Conservation (phyloP, 441 rosid species). For the Rhodomyrtus psidioides region DNA sequence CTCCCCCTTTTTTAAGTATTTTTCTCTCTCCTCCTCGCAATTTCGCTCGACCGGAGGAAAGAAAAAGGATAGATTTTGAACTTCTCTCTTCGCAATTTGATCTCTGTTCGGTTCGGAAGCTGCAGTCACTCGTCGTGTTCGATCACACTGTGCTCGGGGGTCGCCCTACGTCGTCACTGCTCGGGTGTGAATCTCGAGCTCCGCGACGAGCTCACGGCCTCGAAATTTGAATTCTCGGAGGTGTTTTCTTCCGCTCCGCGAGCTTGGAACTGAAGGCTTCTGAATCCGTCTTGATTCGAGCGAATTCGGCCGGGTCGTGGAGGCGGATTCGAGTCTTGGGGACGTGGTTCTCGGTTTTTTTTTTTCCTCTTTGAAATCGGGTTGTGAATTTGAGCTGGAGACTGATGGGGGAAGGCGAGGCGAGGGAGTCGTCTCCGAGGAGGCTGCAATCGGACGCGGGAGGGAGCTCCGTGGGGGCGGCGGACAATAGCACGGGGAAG, state of each 20-base stretch:
- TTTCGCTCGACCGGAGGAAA: not conserved
- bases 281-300: slow-evolving; percentile 24
- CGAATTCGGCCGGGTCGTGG: slow-evolving; percentile 4
- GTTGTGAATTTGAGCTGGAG: not conserved
- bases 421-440: slow-evolving; percentile 52
- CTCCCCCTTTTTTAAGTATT: not conserved
- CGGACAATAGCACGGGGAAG: slow-evolving; percentile 6
- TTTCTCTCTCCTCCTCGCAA: not conserved
- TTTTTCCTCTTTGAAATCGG: not conserved
- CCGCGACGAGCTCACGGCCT: slow-evolving; percentile 17
- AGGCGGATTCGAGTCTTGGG: slow-evolving; percentile 5
- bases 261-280: slow-evolving; percentile 36
- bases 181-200: slow-evolving; percentile 23
- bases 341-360: not conserved
- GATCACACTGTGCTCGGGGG: slow-evolving; percentile 9
- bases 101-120: not conserved
- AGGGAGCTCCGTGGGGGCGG: not conserved
- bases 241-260: not conserved
- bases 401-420: slow-evolving; percentile 42
- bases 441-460: slow-evolving; percentile 31
- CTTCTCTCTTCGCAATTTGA: not conserved
- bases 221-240: slow-evolving; percentile 3
- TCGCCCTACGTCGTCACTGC: not conserved
- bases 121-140: not conserved
- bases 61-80: not conserved